phyloP scores from a whole-genome alignment of 192 early-diverging fungal species.

The Jimgerdemannia lactiflua region DNA sequence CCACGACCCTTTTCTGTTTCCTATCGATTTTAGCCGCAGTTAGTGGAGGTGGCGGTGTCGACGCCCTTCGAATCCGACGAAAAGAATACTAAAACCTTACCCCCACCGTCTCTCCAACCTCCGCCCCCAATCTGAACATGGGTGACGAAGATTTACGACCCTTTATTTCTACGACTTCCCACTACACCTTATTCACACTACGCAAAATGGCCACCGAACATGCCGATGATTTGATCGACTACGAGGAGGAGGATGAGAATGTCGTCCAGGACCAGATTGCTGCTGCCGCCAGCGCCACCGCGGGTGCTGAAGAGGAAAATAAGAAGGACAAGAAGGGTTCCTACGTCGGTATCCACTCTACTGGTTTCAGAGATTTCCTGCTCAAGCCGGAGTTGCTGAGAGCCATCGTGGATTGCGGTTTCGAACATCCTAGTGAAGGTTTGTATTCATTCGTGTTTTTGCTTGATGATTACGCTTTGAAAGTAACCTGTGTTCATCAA shows the following conservation, averaged over 20 bases:
- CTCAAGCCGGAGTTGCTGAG: slow-evolving; percentile 95
- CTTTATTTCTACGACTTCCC: neutral
- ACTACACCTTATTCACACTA: slow-evolving; percentile 1
- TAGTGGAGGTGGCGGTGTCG: neutral
- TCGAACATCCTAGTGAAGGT: slow-evolving; percentile 98
- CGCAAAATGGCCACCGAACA: slow-evolving; percentile 53
- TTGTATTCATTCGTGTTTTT: neutral
- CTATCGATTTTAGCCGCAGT: neutral
- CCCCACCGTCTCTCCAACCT: neutral
- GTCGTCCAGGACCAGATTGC: slow-evolving; percentile 49
- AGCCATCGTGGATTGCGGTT: slow-evolving; percentile 97
- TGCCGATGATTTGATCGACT: slow-evolving; percentile 93
- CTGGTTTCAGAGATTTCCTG: slow-evolving; percentile 97
- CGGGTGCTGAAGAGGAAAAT: slow-evolving; percentile 51
- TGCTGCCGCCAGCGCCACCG: slow-evolving; percentile 31
- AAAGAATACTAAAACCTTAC: neutral
- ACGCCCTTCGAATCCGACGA: neutral
- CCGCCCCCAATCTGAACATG: neutral
- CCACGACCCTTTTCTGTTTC: neutral
- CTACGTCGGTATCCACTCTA: slow-evolving; percentile 98
- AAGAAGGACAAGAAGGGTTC: slow-evolving; percentile 94
- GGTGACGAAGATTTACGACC: neutral
- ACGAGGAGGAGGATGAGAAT: slow-evolving; percentile 93
- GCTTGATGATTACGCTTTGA: neutral
- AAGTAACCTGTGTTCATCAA: neutral